These are phyloP conservation scores for Plasmodium fragile DNA, from an alignment of 169 alveolate genomes.

Conservation along the genomic window DNA sequence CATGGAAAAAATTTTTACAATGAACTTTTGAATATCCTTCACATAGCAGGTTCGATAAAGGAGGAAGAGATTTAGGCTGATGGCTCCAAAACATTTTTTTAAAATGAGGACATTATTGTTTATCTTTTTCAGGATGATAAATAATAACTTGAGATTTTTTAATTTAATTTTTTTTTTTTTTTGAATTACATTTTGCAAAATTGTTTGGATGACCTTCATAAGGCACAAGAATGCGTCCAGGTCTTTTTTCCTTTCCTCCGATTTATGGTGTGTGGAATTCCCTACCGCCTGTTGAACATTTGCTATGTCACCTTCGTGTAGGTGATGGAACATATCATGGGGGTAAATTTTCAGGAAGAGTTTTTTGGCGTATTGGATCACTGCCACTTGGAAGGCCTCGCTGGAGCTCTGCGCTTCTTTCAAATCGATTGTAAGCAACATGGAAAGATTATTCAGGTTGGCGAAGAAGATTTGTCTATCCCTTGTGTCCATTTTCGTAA, in stretches of 20 bases:
- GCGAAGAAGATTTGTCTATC: slow-evolving; percentile 18
- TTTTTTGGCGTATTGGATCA: slow-evolving; percentile 23
- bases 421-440: neutral
- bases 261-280: neutral
- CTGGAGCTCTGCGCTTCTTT: neutral
- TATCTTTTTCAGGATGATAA: slow-evolving; percentile 21
- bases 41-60: slow-evolving; percentile 23
- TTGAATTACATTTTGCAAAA: slow-evolving; percentile 22
- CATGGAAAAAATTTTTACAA: slow-evolving; percentile 23
- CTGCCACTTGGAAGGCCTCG: neutral
- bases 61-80: slow-evolving; percentile 25
- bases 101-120: neutral
- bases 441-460: slow-evolving; percentile 11
- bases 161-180: slow-evolving; percentile 53
- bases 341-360: slow-evolving; percentile 16
- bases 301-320: neutral
- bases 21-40: neutral
- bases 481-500: neutral
- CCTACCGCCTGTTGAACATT: neutral
- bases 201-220: slow-evolving; percentile 1
- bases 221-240: slow-evolving; percentile 24
- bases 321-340: neutral
- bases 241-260: slow-evolving; percentile 9
- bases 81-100: slow-evolving; percentile 20
- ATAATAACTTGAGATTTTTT: slow-evolving; percentile 22